Evolutionary conservation across 2,329 filamentous ascomycete genomes (phyloP).

Genomic region (Nakataea oryzae): DNA sequence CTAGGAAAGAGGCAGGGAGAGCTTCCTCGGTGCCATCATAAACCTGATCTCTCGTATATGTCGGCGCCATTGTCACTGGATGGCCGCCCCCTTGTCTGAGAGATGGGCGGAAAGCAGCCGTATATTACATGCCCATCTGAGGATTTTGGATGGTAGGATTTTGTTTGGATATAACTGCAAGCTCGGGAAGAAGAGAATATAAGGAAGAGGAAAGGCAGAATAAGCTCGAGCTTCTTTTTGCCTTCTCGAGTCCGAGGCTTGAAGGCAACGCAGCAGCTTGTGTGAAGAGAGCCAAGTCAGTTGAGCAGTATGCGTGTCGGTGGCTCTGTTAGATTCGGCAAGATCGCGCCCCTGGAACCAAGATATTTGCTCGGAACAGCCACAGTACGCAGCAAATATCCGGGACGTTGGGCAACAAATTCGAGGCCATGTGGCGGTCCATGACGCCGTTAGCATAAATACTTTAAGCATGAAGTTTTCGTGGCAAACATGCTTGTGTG

Average conservation of each 20-base stretch:
- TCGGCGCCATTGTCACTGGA: neutral
- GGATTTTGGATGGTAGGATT: neutral
- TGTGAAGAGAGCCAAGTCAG: neutral
- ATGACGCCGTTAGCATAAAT: neutral
- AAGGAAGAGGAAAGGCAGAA: neutral
- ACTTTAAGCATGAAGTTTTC: neutral
- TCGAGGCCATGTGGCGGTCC: neutral
- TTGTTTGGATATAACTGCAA: neutral
- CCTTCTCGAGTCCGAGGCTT: neutral
- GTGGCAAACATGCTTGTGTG: neutral
- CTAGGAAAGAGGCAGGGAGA: neutral
- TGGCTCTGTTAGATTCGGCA: neutral
- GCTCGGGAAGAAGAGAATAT: neutral
- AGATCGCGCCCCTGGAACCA: neutral
- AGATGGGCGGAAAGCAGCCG: neutral
- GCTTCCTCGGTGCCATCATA: neutral
- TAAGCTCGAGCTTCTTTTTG: neutral
- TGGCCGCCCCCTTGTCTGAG: neutral
- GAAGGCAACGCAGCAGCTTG: neutral
- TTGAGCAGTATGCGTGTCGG: neutral
- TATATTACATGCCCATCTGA: neutral
- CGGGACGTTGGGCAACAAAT: neutral
- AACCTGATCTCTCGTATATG: neutral
- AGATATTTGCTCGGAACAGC: neutral
- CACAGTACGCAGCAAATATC: neutral